These are phyloP conservation scores for Phytophthora uliginosa DNA, from an alignment of 352 stramenopile genomes.

Conservation along the genomic window DNA sequence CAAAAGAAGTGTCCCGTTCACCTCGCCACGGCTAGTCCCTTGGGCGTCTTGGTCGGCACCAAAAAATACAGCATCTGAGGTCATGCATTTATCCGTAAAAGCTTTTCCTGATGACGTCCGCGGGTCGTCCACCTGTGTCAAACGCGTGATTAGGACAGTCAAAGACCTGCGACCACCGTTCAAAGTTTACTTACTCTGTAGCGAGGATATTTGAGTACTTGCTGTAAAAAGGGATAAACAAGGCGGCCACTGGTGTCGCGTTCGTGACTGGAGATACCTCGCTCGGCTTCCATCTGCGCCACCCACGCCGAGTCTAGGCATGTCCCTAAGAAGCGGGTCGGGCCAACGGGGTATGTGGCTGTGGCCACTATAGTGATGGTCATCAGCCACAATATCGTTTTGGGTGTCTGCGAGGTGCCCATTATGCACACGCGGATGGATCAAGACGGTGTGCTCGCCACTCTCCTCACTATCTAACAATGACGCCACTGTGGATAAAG, in stretches of 20 bases:
- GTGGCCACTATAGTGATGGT: not conserved
- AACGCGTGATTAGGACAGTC: not conserved
- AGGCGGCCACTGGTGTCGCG: slow-evolving; percentile 44
- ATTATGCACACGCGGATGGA: not conserved
- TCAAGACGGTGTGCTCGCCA: no score
- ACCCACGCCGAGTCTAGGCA: slow-evolving; percentile 60
- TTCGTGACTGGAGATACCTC: slow-evolving; percentile 30
- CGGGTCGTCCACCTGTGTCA: slow-evolving; percentile 39
- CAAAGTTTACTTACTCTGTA: slow-evolving; percentile 25
- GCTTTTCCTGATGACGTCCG: slow-evolving; percentile 18
- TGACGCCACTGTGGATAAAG: not conserved
- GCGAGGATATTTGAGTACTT: slow-evolving; percentile 40
- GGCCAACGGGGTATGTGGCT: slow-evolving; percentile 20
- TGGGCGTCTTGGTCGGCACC: slow-evolving; percentile 29
- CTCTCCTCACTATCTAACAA: not conserved
- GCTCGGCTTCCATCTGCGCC: slow-evolving; percentile 28
- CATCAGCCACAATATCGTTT: not conserved
- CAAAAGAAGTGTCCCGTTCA: slow-evolving; percentile 41
- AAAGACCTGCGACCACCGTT: not conserved
- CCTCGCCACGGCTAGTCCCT: slow-evolving; percentile 15
- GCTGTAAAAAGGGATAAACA: slow-evolving; percentile 51
- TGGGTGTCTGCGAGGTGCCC: not conserved
- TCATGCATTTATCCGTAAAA: slow-evolving; percentile 24
- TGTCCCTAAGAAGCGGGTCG: slow-evolving; percentile 61
- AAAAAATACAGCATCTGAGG: slow-evolving; percentile 22